Evolutionary conservation across 2,329 filamentous ascomycete species (phyloP), one percentile per base, ranked within the genome.

Genomic region (Penicillium rolfsii): DNA sequence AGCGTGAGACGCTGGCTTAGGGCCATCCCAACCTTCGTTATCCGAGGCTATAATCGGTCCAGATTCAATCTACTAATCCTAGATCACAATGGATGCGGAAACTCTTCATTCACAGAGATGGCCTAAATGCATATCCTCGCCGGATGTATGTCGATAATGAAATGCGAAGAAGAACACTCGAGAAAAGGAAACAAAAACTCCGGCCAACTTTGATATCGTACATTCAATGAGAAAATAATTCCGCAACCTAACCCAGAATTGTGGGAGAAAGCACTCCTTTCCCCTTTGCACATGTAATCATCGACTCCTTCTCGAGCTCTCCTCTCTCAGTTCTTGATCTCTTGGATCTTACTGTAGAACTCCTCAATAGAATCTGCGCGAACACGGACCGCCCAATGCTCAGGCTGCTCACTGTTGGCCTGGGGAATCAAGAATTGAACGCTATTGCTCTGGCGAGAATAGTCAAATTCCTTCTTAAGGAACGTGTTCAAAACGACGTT

Each of bases 341-440:
- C 57, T 41, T 69, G 46, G 19, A 69, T 55, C 40, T 64, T 59
- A 1, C 52, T 52, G 52, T 60, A 35, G 48, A 69, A 61, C 30
- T 57, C 57, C 2, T 58, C 46, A 11, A 68, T 54, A 4, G 41
- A 45, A 5, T 70, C 60, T 4, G 52, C 43, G 79, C 90, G 91
- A 52, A 91, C 85, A 72, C 89, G 87, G 16, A 93, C 76, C 72
- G 89, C 84, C 88, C 88, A 93, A 4, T 86, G 87, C 75, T 90
- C 88, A 30, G 90, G 75, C 49, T 81, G 75, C 46, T 81, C 81
- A 16, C 87, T 87, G 53, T 81, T 80, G 54, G 87, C 85, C 59
- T 83, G 83, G 0, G 86, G 83, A 12, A 78, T 72, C n/a, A 75
- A 58, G 49, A 80, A 75, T 35, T 75, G 70, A 16, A 80, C 73